Base-by-base conservation (phyloP, 1,284 basidiomycete species). In the Irpex rosettiformis region DNA sequence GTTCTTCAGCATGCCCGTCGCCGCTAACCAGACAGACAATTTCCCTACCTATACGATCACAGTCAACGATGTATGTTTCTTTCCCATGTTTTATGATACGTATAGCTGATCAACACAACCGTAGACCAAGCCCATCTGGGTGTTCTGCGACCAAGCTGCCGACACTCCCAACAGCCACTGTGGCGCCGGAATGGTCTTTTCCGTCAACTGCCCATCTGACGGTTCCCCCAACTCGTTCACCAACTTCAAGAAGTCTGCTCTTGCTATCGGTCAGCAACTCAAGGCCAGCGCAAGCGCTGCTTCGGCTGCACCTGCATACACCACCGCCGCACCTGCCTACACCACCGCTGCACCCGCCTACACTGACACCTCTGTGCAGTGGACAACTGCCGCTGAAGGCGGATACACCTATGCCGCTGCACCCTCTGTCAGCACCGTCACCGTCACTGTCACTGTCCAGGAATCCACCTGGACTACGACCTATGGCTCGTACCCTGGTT, bases 141-240 rank as follows among this genome's bases (percentile, higher is more conserved):
- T 78, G 29, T 76, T 72, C 70, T 81, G 79, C 65, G 62, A 64
- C 3, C 77, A 76, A 58, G 72, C 62, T 28, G 73, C 66, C 18
- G 64, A 69, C 64, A 74, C 73, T 0, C 55, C 74, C 11, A 63
- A 59, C 48, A 65, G 77, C 62, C 85, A 88, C 69, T 88, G 86
- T 63, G 81, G 82, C 56, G 64, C 70, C 55, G 85, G 84, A 65
- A 86, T 86, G 84, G 83, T 87, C 40, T 85, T 85, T 64, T 79
- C 83, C 25, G 76, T 86, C 65, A 86, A 87, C 71, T 82, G 82
- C 66, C 82, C 81, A 24, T 60, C 70, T 2, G 79, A 80, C 58
- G 82, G 79, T 54, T 61, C 75, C 24, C 66, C 77, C 52, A 85
- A 83, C 71, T 83, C 82, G 4, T 84, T 84, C 73, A 73, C 73